Conservation (phyloP, 129 eudicot genomes). For the Centella asiatica region DNA sequence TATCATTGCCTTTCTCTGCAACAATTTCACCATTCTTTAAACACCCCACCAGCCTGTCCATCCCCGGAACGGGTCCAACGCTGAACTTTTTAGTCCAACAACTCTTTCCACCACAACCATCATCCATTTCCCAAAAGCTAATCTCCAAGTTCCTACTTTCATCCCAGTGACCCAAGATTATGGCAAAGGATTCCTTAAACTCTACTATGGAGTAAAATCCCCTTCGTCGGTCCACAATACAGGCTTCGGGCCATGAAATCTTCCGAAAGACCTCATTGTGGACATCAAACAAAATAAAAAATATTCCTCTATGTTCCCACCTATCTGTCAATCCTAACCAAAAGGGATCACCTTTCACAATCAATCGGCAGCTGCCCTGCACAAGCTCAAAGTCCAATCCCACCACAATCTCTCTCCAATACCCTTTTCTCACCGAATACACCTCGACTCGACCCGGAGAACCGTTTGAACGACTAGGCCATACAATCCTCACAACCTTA, state of each 20-base stretch:
- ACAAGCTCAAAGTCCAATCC: constrained; percentile 3
- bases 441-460: constrained; percentile 1
- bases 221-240: neutral
- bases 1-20: neutral
- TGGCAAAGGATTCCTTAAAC: constrained; percentile 9
- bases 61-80: neutral
- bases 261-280: constrained; percentile 2
- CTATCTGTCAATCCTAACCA: constrained; percentile 1
- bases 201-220: neutral
- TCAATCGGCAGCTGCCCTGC: neutral
- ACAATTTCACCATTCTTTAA: constrained; percentile 6
- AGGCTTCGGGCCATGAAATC: neutral
- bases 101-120: neutral
- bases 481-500: constrained; percentile 14
- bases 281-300: neutral
- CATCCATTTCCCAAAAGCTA: constrained; percentile 7
- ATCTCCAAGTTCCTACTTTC: constrained; percentile 2
- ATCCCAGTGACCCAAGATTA: neutral
- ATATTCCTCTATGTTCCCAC: neutral
- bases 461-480: neutral
- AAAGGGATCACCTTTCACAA: constrained; percentile 6
- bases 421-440: neutral
- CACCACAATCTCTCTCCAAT: constrained; percentile 10
- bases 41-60: constrained; percentile 1
- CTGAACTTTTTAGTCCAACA: constrained; percentile 8